phyloP scores from a whole-genome alignment of 768 basidiomycete species.

The Dentipellis fragilis region DNA sequence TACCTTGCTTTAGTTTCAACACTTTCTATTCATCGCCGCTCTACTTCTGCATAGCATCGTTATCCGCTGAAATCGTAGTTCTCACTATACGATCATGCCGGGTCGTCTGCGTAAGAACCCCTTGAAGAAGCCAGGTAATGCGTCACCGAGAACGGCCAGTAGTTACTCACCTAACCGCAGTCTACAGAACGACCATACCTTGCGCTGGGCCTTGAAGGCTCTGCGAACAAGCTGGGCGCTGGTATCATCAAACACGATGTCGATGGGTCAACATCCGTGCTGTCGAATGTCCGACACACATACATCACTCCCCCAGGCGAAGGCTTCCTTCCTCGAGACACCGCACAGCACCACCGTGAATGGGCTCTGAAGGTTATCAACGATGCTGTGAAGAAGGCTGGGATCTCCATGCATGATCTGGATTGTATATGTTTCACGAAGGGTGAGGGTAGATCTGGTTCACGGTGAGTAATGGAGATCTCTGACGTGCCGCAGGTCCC shows the following conservation, averaged over 20 bases:
- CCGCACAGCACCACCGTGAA: conserved; percentile 90
- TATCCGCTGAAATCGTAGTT: not conserved
- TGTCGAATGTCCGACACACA: conserved; percentile 95
- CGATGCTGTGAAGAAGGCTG: conserved; percentile 61
- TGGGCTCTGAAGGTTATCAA: conserved; percentile 82
- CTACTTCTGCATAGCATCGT: too few relatives aligned
- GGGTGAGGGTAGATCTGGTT: conserved; percentile 36
- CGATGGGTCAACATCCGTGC: conserved; percentile 63
- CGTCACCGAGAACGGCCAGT: not conserved
- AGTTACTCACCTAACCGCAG: not conserved
- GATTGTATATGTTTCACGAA: conserved; percentile 98
- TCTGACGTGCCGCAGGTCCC: conserved; percentile 51
- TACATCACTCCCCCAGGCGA: conserved; percentile 98
- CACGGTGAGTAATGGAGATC: not conserved
- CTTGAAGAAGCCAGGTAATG: conserved; percentile 9
- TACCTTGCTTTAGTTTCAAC: too few relatives aligned
- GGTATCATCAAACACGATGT: conserved; percentile 81
- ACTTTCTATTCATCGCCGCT: too few relatives aligned
- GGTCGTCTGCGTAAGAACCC: conserved; percentile 8
- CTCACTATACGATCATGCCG: conserved; percentile 3
- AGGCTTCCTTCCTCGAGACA: conserved; percentile 93
- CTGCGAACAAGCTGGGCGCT: conserved; percentile 94
- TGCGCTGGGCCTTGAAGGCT: conserved; percentile 95
- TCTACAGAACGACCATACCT: conserved; percentile 56
- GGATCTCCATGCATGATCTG: conserved; percentile 61